Conservation (phyloP, 2,329 filamentous ascomycete genomes). For the Orbilia brochopaga region DNA sequence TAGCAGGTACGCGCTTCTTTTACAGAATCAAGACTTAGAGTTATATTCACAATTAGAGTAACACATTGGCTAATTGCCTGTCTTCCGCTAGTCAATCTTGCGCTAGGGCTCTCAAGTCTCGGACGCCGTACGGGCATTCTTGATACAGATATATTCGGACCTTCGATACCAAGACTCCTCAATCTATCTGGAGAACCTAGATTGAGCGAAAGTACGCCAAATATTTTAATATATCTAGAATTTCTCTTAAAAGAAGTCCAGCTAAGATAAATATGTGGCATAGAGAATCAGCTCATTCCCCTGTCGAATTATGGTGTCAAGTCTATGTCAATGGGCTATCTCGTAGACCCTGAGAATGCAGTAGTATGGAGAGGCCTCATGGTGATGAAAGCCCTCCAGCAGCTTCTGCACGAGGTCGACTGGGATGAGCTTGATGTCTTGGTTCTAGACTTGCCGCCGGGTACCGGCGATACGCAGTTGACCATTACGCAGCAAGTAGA, state of each 20-base stretch:
- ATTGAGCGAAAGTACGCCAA: conserved; percentile 69
- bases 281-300: conserved; percentile 81
- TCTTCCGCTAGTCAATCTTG: conserved; percentile 67
- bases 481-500: conserved; percentile 95
- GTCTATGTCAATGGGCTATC: conserved; percentile 98
- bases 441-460: conserved; percentile 88
- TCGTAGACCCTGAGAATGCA: conserved; percentile 78
- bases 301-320: conserved; percentile 94
- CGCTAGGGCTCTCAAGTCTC: conserved; percentile 80
- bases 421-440: conserved; percentile 90
- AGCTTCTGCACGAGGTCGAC: conserved; percentile 91
- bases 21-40: neutral
- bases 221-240: conserved; percentile 55
- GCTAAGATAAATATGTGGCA: conserved; percentile 6
- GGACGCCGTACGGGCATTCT: conserved; percentile 85
- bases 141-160: conserved; percentile 96
- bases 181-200: conserved; percentile 79
- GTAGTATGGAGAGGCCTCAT: conserved; percentile 96
- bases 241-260: no score
- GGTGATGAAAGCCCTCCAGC: conserved; percentile 96
- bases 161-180: conserved; percentile 88
- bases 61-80: neutral
- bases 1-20: conserved; percentile 68
- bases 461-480: conserved; percentile 92
- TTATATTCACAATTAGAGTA: neutral